Percentiles rank a stretch among this genome's conserved stretches.
Conservation (phyloP, 2,329 filamentous ascomycete species). For the Penicillium sp. region DNA sequence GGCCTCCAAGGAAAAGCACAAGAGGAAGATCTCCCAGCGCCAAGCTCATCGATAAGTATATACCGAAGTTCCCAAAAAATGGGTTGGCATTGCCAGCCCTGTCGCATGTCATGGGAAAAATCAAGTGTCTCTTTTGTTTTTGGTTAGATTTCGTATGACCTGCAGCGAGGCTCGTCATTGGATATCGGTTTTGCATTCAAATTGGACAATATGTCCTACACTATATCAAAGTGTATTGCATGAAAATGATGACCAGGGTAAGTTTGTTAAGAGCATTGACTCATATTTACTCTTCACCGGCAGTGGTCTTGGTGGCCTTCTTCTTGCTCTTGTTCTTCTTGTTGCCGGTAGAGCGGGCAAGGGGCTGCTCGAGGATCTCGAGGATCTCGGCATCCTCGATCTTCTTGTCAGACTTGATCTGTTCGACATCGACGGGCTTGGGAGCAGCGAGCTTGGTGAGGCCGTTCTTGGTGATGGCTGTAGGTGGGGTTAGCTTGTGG, state of each 20-base stretch:
- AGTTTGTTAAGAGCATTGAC: slow-evolving; percentile 29
- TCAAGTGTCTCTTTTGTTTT: slow-evolving; percentile 12
- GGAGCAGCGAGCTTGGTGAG: slow-evolving; percentile 80
- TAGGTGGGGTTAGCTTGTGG: slow-evolving; percentile 23
- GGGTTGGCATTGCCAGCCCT: slow-evolving; percentile 4
- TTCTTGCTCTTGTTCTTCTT: slow-evolving; percentile 93
- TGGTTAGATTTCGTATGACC: slow-evolving; percentile 16
- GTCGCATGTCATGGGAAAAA: slow-evolving; percentile 8
- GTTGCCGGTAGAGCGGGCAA: slow-evolving; percentile 60
- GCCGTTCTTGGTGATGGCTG: slow-evolving; percentile 97
- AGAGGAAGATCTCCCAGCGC: slow-evolving; percentile 1
- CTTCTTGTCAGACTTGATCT: slow-evolving; percentile 95
- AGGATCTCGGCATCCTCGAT: slow-evolving; percentile 94
- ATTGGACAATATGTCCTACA: slow-evolving; percentile 12
- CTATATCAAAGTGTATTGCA: slow-evolving; percentile 19
- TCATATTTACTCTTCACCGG: slow-evolving; percentile 44
- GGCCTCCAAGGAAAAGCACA: slow-evolving; percentile 1
- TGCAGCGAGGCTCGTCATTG: slow-evolving; percentile 19
- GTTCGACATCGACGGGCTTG: slow-evolving; percentile 70
- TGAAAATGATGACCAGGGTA: slow-evolving; percentile 16
- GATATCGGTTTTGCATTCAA: slow-evolving; percentile 26
- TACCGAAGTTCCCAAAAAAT: slow-evolving; percentile 5
- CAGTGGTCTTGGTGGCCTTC: slow-evolving; percentile 57
- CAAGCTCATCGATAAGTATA: slow-evolving; percentile 8
- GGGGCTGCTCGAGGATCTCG: slow-evolving; percentile 86